Evolutionary conservation across 768 basidiomycete species (phyloP).

Genomic region (Fomitopsis pulvina): DNA sequence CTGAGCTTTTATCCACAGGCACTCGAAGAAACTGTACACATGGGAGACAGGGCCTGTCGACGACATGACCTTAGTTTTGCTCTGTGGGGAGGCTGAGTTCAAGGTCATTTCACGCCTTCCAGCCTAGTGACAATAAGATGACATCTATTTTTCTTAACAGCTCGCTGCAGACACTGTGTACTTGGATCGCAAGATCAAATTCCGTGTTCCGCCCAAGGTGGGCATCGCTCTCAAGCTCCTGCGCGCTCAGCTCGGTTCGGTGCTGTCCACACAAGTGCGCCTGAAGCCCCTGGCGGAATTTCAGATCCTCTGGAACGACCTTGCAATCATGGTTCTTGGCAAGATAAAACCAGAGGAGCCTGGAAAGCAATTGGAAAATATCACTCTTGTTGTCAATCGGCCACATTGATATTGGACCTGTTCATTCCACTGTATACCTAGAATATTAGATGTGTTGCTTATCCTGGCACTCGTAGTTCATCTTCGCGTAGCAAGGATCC

Average conservation of each 20-base stretch:
- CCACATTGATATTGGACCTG: background rate
- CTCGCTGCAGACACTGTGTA: slow-evolving; percentile 60
- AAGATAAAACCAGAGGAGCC: slow-evolving; percentile 24
- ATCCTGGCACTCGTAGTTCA: background rate
- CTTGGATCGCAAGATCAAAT: slow-evolving; percentile 84
- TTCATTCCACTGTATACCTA: background rate
- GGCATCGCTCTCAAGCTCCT: slow-evolving; percentile 77
- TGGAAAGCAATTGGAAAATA: slow-evolving; percentile 20
- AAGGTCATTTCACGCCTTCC: slow-evolving; percentile 41
- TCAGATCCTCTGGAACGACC: slow-evolving; percentile 67
- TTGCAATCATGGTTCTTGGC: slow-evolving; percentile 58
- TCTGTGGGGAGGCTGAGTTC: slow-evolving; percentile 90
- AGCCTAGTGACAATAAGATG: background rate
- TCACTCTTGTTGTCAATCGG: slow-evolving; percentile 17
- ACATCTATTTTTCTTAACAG: slow-evolving; percentile 32
- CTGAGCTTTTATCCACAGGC: slow-evolving; percentile 43
- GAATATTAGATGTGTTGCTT: slow-evolving; percentile 1
- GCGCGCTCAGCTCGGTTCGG: slow-evolving; percentile 50
- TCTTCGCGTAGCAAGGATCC: slow-evolving; percentile 1
- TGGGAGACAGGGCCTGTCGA: slow-evolving; percentile 94
- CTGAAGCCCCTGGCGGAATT: slow-evolving; percentile 49
- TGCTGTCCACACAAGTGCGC: slow-evolving; percentile 63
- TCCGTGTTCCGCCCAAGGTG: slow-evolving; percentile 60
- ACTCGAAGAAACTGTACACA: slow-evolving; percentile 86
- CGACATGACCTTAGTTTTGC: slow-evolving; percentile 69